A percentile compares a stretch with the other conserved stretches of the same genome.
phyloP scores from a whole-genome alignment of 2,329 filamentous ascomycete species.

The Colletotrichum noveboracense region DNA sequence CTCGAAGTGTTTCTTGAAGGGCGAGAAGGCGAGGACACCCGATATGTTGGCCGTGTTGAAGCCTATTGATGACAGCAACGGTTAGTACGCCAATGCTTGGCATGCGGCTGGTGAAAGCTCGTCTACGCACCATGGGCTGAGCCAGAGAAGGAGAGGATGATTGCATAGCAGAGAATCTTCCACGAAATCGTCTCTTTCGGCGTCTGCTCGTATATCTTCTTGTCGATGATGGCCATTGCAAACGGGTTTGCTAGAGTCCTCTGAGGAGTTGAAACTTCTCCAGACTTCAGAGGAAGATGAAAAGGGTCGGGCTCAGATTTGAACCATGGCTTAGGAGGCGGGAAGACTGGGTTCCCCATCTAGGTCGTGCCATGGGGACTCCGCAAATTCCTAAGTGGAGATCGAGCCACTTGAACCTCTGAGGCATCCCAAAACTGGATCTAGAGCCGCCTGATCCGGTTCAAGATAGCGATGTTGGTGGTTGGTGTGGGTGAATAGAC shows the following conservation, averaged over 20 bases:
- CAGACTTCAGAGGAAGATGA: not conserved
- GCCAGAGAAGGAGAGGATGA: not conserved
- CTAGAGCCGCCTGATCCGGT: not conserved
- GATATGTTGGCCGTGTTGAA: not conserved
- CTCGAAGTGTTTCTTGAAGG: not conserved
- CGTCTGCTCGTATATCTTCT: not conserved
- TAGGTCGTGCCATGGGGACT: not conserved
- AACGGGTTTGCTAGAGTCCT: rapidly evolving
- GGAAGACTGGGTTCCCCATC: not conserved
- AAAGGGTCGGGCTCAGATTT: not conserved
- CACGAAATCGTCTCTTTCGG: not conserved
- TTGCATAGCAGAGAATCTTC: not conserved
- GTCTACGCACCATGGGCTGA: not conserved
- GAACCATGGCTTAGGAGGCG: not conserved
- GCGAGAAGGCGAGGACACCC: not conserved
- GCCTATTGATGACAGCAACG: not conserved
- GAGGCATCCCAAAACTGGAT: not conserved
- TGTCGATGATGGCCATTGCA: not conserved
- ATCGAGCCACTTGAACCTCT: not conserved
- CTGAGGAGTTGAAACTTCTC: not conserved
- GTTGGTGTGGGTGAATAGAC: too few species aligned
- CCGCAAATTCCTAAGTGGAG: not conserved
- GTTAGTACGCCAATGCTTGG: not conserved
- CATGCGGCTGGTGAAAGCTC: not conserved
- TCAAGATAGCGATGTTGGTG: too few species aligned